These are phyloP conservation scores for Termitomyces sp. DNA, from an alignment of 768 basidiomycete genomes.

Conservation along the genomic window DNA sequence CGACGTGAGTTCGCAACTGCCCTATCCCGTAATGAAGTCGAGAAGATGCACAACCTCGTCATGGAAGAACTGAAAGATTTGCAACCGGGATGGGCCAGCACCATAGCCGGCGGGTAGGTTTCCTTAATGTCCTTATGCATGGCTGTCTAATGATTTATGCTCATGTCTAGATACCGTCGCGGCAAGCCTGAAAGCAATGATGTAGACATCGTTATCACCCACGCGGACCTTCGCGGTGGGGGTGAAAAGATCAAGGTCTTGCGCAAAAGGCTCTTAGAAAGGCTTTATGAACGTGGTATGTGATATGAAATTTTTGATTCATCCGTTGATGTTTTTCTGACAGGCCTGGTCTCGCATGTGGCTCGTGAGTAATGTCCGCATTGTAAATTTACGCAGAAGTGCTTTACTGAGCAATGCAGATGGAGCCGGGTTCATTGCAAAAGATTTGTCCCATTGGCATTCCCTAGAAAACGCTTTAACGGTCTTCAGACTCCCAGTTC, in stretches of 20 bases:
- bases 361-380: constrained; percentile 54
- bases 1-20: constrained; percentile 45
- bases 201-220: constrained; percentile 85
- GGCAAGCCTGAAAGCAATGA: constrained; percentile 82
- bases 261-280: constrained; percentile 50
- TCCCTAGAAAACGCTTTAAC: constrained; percentile 82
- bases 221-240: constrained; percentile 42
- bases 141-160: background rate
- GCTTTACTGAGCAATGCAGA: constrained; percentile 28
- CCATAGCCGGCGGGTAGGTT: constrained; percentile 73
- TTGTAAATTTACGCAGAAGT: background rate
- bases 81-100: constrained; percentile 62
- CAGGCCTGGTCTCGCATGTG: constrained; percentile 76
- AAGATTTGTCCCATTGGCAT: constrained; percentile 62
- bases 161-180: constrained; percentile 66
- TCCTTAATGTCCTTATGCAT: constrained; percentile 14
- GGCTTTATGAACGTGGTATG: constrained; percentile 53
- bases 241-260: constrained; percentile 52
- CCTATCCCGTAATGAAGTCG: constrained; percentile 72
- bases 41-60: constrained; percentile 66
- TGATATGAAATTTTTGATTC: background rate
- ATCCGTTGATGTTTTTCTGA: background rate
- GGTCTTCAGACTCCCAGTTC: constrained; percentile 60
- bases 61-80: constrained; percentile 60
- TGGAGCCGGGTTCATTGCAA: constrained; percentile 52